phyloP scores from a whole-genome alignment of 2,329 filamentous ascomycete species.

The Fusarium verrucosum region DNA sequence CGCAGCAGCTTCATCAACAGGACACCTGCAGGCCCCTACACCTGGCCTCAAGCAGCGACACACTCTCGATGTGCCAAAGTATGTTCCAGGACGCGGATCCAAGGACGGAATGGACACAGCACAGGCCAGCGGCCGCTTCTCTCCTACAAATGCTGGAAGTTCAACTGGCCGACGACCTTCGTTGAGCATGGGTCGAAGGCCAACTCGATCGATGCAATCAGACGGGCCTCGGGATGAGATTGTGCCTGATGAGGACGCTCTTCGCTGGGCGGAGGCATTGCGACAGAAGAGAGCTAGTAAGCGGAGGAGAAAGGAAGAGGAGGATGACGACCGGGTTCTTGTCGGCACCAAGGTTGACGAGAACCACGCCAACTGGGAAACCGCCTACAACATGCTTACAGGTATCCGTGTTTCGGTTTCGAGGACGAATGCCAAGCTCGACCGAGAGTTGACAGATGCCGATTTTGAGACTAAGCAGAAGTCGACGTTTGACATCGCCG shows the following conservation, averaged over 20 bases:
- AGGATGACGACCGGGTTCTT: constrained; percentile 93
- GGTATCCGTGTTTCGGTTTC: constrained; percentile 98
- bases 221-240: constrained; percentile 86
- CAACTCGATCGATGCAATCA: constrained; percentile 85
- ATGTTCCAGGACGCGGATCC: constrained; percentile 71
- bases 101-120: constrained; percentile 75
- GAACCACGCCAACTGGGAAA: constrained; percentile 96
- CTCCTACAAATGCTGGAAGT: constrained; percentile 67
- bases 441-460: constrained; percentile 85
- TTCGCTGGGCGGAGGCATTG: constrained; percentile 91
- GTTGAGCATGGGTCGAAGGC: constrained; percentile 80
- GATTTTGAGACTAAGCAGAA: constrained; percentile 97
- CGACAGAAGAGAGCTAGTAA: constrained; percentile 91
- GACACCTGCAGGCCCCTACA: constrained; percentile 57
- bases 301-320: constrained; percentile 80
- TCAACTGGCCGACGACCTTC: constrained; percentile 75
- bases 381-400: constrained; percentile 99
- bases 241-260: constrained; percentile 86
- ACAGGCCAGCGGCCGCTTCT: constrained; percentile 82
- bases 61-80: constrained; percentile 85
- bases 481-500: constrained; percentile 98
- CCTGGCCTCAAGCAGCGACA: constrained; percentile 79
- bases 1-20: constrained; percentile 58
- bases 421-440: constrained; percentile 94
- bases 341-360: constrained; percentile 98